phyloP scores from a whole-genome alignment of 2,329 filamentous ascomycete species.

The Xylaria sp. region DNA sequence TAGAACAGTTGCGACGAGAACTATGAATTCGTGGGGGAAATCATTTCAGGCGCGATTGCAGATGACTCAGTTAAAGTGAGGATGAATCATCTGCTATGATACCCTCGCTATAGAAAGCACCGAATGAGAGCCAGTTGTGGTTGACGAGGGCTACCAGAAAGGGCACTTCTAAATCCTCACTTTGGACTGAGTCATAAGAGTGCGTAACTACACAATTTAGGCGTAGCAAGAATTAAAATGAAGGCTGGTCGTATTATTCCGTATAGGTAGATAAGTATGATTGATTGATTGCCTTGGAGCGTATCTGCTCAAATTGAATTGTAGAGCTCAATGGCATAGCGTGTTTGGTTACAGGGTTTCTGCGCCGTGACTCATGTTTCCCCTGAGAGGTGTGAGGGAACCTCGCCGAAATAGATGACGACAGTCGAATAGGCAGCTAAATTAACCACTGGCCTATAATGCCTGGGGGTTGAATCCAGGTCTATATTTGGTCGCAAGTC shows the following conservation, averaged over 20 bases:
- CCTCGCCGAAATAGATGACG: constrained; percentile 22
- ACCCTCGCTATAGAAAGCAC: neutral
- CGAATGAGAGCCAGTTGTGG: neutral
- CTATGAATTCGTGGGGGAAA: neutral
- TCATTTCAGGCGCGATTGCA: neutral
- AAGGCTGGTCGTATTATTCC: constrained; percentile 13
- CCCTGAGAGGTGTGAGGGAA: constrained; percentile 13
- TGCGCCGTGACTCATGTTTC: constrained; percentile 27
- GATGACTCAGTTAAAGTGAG: constrained; percentile 32
- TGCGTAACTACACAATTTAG: neutral
- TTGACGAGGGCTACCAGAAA: constrained; percentile 2
- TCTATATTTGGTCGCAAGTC: constrained; percentile 11
- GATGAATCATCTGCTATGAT: constrained; percentile 19
- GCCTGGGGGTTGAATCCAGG: constrained; percentile 11
- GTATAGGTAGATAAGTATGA: neutral
- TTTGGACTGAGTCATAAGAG: constrained; percentile 22
- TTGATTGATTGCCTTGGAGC: neutral
- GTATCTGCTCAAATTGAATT: neutral
- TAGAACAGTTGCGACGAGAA: neutral
- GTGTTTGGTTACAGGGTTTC: neutral
- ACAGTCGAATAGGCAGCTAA: constrained; percentile 35
- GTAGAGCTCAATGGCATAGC: neutral
- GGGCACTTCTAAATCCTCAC: neutral
- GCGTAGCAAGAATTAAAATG: neutral
- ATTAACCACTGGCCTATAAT: constrained; percentile 23